Conservation (phyloP, 306 rosid species). For the Potentilla sterilis region DNA sequence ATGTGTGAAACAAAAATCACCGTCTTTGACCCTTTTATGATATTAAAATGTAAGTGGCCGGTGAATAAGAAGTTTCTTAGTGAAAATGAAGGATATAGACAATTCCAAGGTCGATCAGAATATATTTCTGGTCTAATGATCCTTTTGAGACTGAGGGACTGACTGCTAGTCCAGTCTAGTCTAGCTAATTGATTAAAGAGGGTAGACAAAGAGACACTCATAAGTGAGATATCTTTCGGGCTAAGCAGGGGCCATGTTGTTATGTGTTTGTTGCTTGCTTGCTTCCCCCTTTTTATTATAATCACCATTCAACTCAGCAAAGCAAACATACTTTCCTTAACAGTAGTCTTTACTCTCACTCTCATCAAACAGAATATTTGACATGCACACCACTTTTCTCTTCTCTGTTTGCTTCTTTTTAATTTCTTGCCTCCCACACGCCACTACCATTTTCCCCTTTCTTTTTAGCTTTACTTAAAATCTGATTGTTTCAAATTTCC, state of each 20-base stretch:
- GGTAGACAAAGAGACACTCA: conserved; percentile 48
- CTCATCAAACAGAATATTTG: conserved; percentile 38
- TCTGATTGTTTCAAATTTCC: not conserved
- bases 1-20: not conserved
- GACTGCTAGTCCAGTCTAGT: conserved; percentile 1
- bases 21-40: not conserved
- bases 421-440: conserved; percentile 27
- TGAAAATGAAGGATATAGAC: conserved; percentile 24
- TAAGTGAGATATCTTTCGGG: conserved; percentile 34
- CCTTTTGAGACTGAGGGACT: conserved; percentile 16
- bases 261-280: not conserved
- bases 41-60: not conserved
- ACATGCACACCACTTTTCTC: not conserved
- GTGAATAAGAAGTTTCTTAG: not conserved
- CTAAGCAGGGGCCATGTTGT: conserved; percentile 20
- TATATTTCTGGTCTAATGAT: conserved; percentile 34
- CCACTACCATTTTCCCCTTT: conserved; percentile 14
- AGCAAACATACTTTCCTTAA: conserved; percentile 48
- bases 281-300: conserved; percentile 41
- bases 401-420: not conserved
- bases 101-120: conserved; percentile 19
- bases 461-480: conserved; percentile 8
- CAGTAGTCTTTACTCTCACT: conserved; percentile 8
- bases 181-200: conserved; percentile 33
- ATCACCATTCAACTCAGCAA: conserved; percentile 26